Evolutionary conservation across 345 rosid genomes (phyloP), one percentile per base, ranked within the genome.

Genomic region (Rhodamnia rubescens): DNA sequence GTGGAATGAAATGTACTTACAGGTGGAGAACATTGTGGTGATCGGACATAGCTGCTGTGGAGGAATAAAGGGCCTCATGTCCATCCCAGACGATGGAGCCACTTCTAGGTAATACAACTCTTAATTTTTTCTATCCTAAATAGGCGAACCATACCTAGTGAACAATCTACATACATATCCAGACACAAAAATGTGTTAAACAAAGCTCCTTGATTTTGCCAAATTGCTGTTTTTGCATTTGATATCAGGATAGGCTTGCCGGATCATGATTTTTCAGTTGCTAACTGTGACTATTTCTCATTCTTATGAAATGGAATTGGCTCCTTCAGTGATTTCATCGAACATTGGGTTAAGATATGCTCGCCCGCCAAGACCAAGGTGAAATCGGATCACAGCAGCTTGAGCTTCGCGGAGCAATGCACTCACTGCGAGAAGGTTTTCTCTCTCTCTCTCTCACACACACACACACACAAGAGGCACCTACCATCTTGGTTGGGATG

Each of bases 21-120:
- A 97, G 99, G 99, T 97, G 92, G 97, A 94, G 93, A 89, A 93
- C 81, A 92, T 97, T 84, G 87, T 96, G 55, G 97, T 97, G 69
- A 94, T 97, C 85, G 99, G 99, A 11, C 99, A 97, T 83, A 97
- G 99, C 86, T 89, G 97, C 83, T 97, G 99, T 86, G 99, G 99
- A 51, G 99, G 99, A 64, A 97, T 96, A 82, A 94, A 94, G 87
- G 99, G 98, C 85, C 99, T 97, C 85, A 96, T 97, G 99, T 87
- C 92, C 29, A 90, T 92, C 85, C 92, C 96, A 1, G 95, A 93
- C 29, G 92, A 92, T n/a, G 96, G 93, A 84, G 49, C 90, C 88
- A 89, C 91, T 85, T 13, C 92, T 27, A 92, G 93, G 97, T 92
- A 90, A 87, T 27, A 52, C 13, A 5, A 29, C 20, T 21, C 27